Conservation (phyloP, 2,329 filamentous ascomycete species). For the Dothideomycetidae sp. region DNA sequence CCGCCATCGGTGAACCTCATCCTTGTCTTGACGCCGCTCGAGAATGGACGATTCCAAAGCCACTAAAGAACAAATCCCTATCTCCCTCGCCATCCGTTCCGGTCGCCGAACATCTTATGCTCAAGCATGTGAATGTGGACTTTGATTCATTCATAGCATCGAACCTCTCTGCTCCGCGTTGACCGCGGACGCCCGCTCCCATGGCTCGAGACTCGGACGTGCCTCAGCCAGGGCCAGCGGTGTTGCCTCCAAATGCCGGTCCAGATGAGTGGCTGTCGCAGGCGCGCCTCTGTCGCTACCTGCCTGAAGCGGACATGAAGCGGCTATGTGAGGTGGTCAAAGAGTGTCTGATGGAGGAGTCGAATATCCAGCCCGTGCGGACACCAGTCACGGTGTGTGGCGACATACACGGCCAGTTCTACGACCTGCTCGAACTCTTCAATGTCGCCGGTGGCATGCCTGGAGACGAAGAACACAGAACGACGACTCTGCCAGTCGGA, state of each 20-base stretch:
- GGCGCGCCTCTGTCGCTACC: constrained; percentile 92
- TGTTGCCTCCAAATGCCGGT: constrained; percentile 66
- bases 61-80: too few species aligned
- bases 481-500: constrained; percentile 6
- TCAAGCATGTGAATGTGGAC: neutral
- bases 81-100: too few species aligned
- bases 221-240: constrained; percentile 82
- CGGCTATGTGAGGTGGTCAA: constrained; percentile 97
- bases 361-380: constrained; percentile 94
- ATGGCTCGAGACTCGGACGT: constrained; percentile 44
- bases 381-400: constrained; percentile 95
- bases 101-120: too few species aligned
- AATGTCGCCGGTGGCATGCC: constrained; percentile 95
- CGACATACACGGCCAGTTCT: constrained; percentile 98
- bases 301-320: constrained; percentile 96
- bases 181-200: neutral
- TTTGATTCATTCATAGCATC: neutral
- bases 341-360: constrained; percentile 98
- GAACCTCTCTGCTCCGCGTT: neutral
- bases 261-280: constrained; percentile 94
- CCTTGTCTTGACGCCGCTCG: too few species aligned
- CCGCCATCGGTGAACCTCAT: neutral
- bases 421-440: constrained; percentile 93
- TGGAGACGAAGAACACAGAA: constrained; percentile 39
- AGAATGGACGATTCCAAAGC: too few species aligned